Conservation (phyloP, 352 stramenopile genomes). For the Pythium graminicola region DNA sequence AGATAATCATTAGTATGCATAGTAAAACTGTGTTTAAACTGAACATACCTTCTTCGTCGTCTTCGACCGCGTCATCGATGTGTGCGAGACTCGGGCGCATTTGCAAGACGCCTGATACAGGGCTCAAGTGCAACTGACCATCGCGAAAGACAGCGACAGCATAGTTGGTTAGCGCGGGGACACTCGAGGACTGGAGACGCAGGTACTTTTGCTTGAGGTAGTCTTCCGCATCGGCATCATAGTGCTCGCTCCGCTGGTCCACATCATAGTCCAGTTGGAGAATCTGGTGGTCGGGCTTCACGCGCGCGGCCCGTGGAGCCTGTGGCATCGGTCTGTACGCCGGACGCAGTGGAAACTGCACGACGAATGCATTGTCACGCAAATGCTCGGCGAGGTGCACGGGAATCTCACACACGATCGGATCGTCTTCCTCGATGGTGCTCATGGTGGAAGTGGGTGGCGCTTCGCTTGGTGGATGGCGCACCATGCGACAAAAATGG, state of each 20-base stretch:
- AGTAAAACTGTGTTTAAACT: no score
- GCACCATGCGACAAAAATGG: no score
- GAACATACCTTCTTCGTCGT: constrained; percentile 49
- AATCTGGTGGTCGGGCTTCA: constrained; percentile 72
- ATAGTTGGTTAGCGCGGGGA: constrained; percentile 73
- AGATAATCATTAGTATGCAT: no score
- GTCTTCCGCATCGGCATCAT: constrained; percentile 71
- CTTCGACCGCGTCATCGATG: constrained; percentile 67
- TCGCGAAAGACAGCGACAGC: constrained; percentile 71
- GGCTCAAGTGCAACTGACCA: constrained; percentile 75
- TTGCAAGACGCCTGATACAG: constrained; percentile 58
- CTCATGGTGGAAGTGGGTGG: no score
- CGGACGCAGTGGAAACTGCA: constrained; percentile 75
- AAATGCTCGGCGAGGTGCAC: constrained; percentile 72
- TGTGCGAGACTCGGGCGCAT: constrained; percentile 76
- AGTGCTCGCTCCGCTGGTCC: constrained; percentile 64
- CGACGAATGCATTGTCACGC: constrained; percentile 65
- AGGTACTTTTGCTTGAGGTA: constrained; percentile 72
- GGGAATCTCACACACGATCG: constrained; percentile 75
- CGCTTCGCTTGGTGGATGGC: no score
- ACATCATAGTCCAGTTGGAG: constrained; percentile 74
- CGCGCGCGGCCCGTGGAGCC: constrained; percentile 44
- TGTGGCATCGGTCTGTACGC: constrained; percentile 70
- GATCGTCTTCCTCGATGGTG: constrained; percentile 51
- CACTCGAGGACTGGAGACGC: constrained; percentile 51